Percentiles rank a stretch among this genome's conserved stretches.
phyloP scores from a whole-genome alignment of 1,284 basidiomycete species.

The Athelia psychrophila region DNA sequence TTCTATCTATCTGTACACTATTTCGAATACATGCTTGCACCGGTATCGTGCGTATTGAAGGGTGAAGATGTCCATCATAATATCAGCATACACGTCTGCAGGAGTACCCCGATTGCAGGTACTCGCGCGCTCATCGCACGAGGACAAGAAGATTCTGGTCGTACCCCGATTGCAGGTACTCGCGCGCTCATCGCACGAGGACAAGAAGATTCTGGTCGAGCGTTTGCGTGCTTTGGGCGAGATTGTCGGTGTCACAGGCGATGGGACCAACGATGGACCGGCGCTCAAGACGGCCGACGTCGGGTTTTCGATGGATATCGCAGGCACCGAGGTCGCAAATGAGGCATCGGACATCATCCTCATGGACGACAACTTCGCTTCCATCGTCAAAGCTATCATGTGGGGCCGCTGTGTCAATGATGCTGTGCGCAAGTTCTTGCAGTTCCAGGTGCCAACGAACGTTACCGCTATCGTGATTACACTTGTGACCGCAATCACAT shows the following conservation, averaged over 20 bases:
- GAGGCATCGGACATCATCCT: conserved; percentile 99
- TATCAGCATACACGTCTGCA: too few relatives aligned
- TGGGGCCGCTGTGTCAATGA: conserved; percentile 99
- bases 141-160: conserved; percentile 56
- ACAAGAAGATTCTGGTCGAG: conserved; percentile 93
- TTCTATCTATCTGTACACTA: too few relatives aligned
- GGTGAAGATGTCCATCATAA: too few relatives aligned
- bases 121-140: conserved; percentile 91
- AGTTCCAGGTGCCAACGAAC: conserved; percentile 98
- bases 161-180: conserved; percentile 74
- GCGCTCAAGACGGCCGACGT: too few relatives aligned
- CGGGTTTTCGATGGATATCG: conserved; percentile 98
- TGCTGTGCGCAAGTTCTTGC: conserved; percentile 94
- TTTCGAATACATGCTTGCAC: too few relatives aligned
- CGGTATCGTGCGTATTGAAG: too few relatives aligned
- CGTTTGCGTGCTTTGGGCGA: conserved; percentile 87
- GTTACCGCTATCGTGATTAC: too few relatives aligned
- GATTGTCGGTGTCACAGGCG: conserved; percentile 96
- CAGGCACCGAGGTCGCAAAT: conserved; percentile 98
- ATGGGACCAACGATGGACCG: conserved; percentile 99
- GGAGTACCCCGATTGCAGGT: conserved; percentile 74
- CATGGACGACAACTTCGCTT: conserved; percentile 98
- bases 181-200: conserved; percentile 96
- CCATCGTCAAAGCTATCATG: conserved; percentile 95
- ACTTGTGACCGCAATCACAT: conserved; percentile 85